Conservation (phyloP, 352 stramenopile genomes). For the Globisporangium irregulare region DNA sequence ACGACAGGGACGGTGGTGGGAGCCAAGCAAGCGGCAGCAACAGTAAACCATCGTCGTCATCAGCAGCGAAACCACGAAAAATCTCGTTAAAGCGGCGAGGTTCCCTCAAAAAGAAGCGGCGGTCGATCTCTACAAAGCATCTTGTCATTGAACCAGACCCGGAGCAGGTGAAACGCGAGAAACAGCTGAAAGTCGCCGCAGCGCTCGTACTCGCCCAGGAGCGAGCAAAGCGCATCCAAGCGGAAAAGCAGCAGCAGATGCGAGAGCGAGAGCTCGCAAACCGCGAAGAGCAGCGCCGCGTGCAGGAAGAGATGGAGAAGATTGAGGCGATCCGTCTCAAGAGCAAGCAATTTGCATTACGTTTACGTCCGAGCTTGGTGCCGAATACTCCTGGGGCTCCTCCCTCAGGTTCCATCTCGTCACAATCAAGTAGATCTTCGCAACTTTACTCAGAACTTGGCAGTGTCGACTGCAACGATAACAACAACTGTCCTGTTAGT, state of each 20-base stretch:
- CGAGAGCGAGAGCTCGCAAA: conserved; percentile 19
- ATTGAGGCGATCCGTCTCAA: conserved; percentile 32
- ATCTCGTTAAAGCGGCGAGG: background rate
- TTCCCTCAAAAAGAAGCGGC: conserved; percentile 10
- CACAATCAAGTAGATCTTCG: background rate
- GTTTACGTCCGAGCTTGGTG: conserved; percentile 1
- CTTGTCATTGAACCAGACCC: conserved; percentile 1
- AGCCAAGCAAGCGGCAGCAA: background rate
- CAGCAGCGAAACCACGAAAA: background rate
- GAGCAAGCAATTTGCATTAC: conserved; percentile 21
- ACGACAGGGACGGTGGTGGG: background rate
- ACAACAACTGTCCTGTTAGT: background rate
- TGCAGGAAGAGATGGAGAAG: conserved; percentile 38
- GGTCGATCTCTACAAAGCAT: background rate
- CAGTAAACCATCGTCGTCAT: background rate
- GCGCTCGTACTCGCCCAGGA: conserved; percentile 36
- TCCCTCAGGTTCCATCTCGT: conserved; percentile 1
- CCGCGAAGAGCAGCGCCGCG: conserved; percentile 20
- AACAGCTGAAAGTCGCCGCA: conserved; percentile 33
- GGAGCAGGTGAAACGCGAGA: conserved; percentile 21
- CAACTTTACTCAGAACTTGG: background rate
- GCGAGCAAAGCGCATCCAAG: conserved; percentile 28
- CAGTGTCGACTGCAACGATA: background rate
- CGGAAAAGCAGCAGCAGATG: conserved; percentile 26
- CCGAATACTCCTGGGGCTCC: conserved; percentile 9